Base-by-base conservation (phyloP, 176 grass and related monocot genomes). In the Eremochloa ophiuroides region DNA sequence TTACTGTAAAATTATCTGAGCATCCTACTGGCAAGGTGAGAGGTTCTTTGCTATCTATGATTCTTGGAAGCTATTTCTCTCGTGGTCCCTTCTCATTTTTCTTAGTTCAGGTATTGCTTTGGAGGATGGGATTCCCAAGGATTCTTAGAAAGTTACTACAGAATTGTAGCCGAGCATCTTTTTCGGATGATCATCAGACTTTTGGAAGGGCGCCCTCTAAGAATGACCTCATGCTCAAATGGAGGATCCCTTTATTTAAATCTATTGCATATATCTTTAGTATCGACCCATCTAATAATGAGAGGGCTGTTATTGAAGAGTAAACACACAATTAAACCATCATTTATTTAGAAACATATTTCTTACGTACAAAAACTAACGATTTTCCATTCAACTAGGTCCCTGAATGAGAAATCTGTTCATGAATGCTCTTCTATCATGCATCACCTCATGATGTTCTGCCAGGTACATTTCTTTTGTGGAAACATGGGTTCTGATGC, bases 21-120 rank as follows among this genome's bases (percentile, higher is more conserved):
- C 96, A 99, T 80, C 96, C 92, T 53, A 86, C 86, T 79, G 88
- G 88, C 82, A 95, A 91, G 96, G 96, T 99, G 75, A 87, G 46
- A 67, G 74, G 5, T 48, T 77, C 39, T 83, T 18, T 40, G 39
- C 37, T 42, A 58, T 68, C 65, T 48, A 31, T 50, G 46, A 28
- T 44, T 75, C 50, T 18, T 79, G 23, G 22, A 80, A 42, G 17
- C 18, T 65, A 11, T 73, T 85, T 85, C 27, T 80, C 42, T 73
- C 63, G 78, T 74, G 7, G 80, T 82, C 11, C 33, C 81, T 42
- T 70, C 66, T 78, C 58, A 84, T 74, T 84, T 85, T 29, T 85
- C 58, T 56, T 84, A 82, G 40, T 81, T 22, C 73, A 98, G 96
- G 82, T 56, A 77, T 84, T 95, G 76, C 82, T 98, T 69, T 91